Conservation (phyloP, 352 stramenopile species). For the Globisporangium cylindrosporum region DNA sequence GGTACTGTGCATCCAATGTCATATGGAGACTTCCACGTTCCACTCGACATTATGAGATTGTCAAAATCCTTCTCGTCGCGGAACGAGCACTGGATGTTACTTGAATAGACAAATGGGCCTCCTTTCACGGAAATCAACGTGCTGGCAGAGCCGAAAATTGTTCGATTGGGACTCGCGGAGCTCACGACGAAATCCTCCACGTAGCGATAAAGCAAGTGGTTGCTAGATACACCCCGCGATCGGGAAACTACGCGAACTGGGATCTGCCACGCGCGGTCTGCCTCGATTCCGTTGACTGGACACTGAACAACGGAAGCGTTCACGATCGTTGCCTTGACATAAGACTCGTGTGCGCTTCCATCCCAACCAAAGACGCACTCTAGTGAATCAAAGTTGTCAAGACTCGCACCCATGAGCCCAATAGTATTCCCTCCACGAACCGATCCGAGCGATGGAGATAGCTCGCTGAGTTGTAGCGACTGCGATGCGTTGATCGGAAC, state of each 20-base stretch:
- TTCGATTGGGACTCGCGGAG: slow-evolving; percentile 22
- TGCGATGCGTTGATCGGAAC: slow-evolving; percentile 5
- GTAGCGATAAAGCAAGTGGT: slow-evolving; percentile 40
- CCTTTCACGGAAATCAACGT: slow-evolving; percentile 24
- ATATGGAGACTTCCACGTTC: slow-evolving; percentile 29
- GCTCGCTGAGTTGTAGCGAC: slow-evolving; percentile 14
- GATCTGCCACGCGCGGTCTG: slow-evolving; percentile 21
- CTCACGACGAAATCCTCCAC: slow-evolving; percentile 19
- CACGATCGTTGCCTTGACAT: slow-evolving; percentile 12
- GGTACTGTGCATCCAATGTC: slow-evolving; percentile 27
- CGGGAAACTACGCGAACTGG: slow-evolving; percentile 28
- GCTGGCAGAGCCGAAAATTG: slow-evolving; percentile 11
- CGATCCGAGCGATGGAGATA: slow-evolving; percentile 29
- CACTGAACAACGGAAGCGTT: slow-evolving; percentile 33
- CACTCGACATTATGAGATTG: slow-evolving; percentile 5
- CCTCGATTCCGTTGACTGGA: slow-evolving; percentile 21
- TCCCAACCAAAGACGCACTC: slow-evolving; percentile 44
- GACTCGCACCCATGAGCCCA: slow-evolving; percentile 19
- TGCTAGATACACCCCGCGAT: slow-evolving; percentile 24
- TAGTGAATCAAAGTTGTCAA: slow-evolving; percentile 14
- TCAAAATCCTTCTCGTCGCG: neutral
- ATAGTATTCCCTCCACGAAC: slow-evolving; percentile 19
- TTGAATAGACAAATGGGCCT: slow-evolving; percentile 23
- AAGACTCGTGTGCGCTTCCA: slow-evolving; percentile 25
- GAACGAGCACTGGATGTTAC: slow-evolving; percentile 22